A percentile compares a stretch with the other conserved stretches of the same genome.
Conservation (phyloP, 2,329 filamentous ascomycete species). For the Talaromyces amestolkiae region DNA sequence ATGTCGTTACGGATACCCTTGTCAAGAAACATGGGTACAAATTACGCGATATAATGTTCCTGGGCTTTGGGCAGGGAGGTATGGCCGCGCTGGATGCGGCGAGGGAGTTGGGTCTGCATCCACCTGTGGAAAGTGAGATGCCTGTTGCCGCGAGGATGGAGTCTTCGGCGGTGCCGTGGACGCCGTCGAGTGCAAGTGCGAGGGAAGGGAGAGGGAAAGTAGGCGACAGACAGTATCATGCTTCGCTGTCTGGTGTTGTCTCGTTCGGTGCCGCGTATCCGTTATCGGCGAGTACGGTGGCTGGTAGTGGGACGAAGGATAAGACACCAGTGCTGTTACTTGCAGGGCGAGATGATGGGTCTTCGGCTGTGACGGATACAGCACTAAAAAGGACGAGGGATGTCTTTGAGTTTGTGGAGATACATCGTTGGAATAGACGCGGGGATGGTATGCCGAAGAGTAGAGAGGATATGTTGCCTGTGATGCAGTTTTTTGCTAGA, state of each 20-base stretch:
- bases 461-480: constrained; percentile 80
- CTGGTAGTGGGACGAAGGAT: constrained; percentile 30
- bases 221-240: constrained; percentile 12
- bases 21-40: constrained; percentile 60
- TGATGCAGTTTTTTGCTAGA: constrained; percentile 72
- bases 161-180: background rate
- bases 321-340: constrained; percentile 44
- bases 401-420: constrained; percentile 65
- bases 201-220: background rate
- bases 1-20: constrained; percentile 54
- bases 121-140: constrained; percentile 11
- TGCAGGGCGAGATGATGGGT: constrained; percentile 36
- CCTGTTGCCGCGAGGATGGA: constrained; percentile 1
- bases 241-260: constrained; percentile 39
- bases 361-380: constrained; percentile 58
- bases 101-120: constrained; percentile 38
- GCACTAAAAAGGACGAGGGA: constrained; percentile 63
- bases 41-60: constrained; percentile 58
- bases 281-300: constrained; percentile 30
- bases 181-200: background rate
- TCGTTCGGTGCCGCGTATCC: constrained; percentile 45
- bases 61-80: constrained; percentile 68
- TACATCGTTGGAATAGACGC: constrained; percentile 65
- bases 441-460: constrained; percentile 81
- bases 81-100: constrained; percentile 60